Evolutionary conservation across 2,329 filamentous ascomycete genomes (phyloP), one percentile per base, ranked within the genome.

Genomic region (Fusarium cicatricum): DNA sequence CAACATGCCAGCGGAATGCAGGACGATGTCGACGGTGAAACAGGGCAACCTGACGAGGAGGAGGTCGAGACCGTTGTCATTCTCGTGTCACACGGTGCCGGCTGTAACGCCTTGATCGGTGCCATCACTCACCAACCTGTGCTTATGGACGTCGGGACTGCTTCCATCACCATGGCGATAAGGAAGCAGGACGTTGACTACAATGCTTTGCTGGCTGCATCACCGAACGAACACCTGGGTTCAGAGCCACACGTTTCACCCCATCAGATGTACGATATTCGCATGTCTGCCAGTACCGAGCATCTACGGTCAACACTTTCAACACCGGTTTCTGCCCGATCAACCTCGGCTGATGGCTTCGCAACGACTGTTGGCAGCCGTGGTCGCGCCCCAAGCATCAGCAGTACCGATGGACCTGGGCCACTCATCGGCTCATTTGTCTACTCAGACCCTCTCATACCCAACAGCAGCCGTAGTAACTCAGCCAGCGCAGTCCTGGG

Each of bases 101-200:
- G 95, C 33, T 97, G 94, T 76, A 99, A 99, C 76, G 95, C 95
- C 3, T 77, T 99, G 38, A 93, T 99, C 59, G 92, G 94, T 11
- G 92, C 92, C 21, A 85, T 99, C 62, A 96, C 93, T 0, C 90
- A 94, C 56, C 90, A 97, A 69, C 94, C 95, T 0, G 92, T 96
- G 0, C 82, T 99, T 12, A 86, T 96, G 69, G 93, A 98, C 70
- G 90, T 98, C 14, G 89, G 89, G 23, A 90, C 96, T 76, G 91
- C 94, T 1, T 97, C 93, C 4, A 81, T 99, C 42, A 97, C 94
- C 2, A 90, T 97, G 87, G 94, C 94, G 5, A 82, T 88, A 14
- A 83, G 87, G 43, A 88, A 87, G 55, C 75, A 78, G 1, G 74
- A 72, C 26, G 69, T 76, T 7, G 76, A 79, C 40, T 77, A 77